Conservation (phyloP, 371 early-diverging fungal genomes). For the Mortierella sp. region DNA sequence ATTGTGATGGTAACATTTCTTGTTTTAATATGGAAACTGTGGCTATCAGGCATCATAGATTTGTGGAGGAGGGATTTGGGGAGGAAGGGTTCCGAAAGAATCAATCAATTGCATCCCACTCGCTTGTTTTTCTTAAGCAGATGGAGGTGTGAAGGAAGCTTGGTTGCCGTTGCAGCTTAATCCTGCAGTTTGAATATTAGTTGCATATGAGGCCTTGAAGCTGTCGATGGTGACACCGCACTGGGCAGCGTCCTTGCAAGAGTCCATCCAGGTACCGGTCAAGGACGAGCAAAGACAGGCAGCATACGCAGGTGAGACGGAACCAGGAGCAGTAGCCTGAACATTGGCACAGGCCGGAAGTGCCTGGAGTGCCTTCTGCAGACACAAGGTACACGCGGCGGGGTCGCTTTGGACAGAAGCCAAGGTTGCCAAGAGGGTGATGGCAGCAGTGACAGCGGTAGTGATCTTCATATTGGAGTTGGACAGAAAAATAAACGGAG, state of each 20-base stretch:
- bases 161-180: constrained; percentile 13
- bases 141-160: constrained; percentile 13
- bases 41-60: too few species aligned
- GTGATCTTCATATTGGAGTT: constrained; percentile 31
- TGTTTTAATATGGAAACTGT: too few species aligned
- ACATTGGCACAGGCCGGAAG: constrained; percentile 33
- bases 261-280: constrained; percentile 31
- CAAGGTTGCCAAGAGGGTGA: constrained; percentile 17
- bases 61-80: too few species aligned
- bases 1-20: background rate
- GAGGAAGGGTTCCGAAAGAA: too few species aligned
- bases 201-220: constrained; percentile 15
- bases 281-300: constrained; percentile 46
- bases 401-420: constrained; percentile 31
- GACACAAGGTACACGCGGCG: constrained; percentile 28
- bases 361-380: constrained; percentile 28
- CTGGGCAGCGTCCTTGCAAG: constrained; percentile 17
- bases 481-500: background rate
- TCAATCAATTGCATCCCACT: too few species aligned
- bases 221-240: constrained; percentile 20
- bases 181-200: constrained; percentile 31
- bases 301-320: constrained; percentile 31
- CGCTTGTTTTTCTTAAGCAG: constrained; percentile 4
- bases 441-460: constrained; percentile 2
- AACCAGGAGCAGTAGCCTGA: constrained; percentile 2